Percentiles rank a stretch among this genome's conserved stretches.
These are phyloP conservation scores for Nothopassalora personata DNA, from an alignment of 2,329 filamentous ascomycete species.

Conservation along the genomic window DNA sequence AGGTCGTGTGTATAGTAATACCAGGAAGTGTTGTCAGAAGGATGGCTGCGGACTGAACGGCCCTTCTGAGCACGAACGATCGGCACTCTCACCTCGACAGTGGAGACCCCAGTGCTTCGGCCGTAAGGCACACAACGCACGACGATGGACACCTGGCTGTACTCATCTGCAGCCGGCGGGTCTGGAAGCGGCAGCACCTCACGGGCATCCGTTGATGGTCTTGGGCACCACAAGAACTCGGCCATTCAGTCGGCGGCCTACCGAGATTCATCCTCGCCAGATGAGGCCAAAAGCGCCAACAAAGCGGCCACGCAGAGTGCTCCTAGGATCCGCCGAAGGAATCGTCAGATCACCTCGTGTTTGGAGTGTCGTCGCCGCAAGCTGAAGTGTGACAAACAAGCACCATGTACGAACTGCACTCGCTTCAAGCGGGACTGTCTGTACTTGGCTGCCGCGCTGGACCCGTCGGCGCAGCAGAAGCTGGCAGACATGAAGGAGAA, in stretches of 20 bases:
- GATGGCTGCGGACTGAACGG: neutral
- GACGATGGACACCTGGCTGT: slow-evolving; percentile 18
- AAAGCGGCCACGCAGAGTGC: neutral
- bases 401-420: slow-evolving; percentile 66
- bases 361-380: slow-evolving; percentile 69
- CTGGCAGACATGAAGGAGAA: slow-evolving; percentile 74
- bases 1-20: neutral
- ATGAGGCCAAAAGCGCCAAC: neutral
- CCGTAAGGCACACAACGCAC: neutral
- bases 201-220: neutral
- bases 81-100: neutral
- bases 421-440: slow-evolving; percentile 50
- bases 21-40: neutral
- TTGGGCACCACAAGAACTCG: slow-evolving; percentile 6
- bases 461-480: slow-evolving; percentile 63
- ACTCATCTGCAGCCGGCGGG: slow-evolving; percentile 2
- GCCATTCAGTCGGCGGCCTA: slow-evolving; percentile 11
- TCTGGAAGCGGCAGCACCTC: neutral
- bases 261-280: slow-evolving; percentile 8
- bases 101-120: neutral
- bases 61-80: neutral
- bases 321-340: slow-evolving; percentile 25
- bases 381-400: slow-evolving; percentile 67
- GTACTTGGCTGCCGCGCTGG: slow-evolving; percentile 63
- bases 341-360: slow-evolving; percentile 59